Conservation (phyloP, 768 basidiomycete species). For the Panaeolus papilionaceus region DNA sequence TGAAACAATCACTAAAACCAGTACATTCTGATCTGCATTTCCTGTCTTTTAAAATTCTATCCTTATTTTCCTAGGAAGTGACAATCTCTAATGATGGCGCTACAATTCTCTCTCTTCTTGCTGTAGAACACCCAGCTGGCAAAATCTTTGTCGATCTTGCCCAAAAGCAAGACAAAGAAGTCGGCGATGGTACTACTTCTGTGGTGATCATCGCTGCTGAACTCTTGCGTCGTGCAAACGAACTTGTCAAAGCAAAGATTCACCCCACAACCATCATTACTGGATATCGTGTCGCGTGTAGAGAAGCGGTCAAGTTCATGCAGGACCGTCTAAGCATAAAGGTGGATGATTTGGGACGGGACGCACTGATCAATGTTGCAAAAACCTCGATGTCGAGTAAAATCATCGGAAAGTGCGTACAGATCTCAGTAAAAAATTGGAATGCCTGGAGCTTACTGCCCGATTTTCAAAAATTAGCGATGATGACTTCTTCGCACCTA, state of each 20-base stretch:
- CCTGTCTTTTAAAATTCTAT: conserved; percentile 18
- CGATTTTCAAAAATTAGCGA: conserved; percentile 59
- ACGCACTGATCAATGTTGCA: conserved; percentile 93
- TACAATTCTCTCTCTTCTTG: conserved; percentile 93
- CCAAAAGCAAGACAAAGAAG: conserved; percentile 99
- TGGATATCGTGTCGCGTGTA: conserved; percentile 95
- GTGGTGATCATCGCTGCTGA: conserved; percentile 99
- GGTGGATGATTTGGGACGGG: conserved; percentile 90
- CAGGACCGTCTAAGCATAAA: conserved; percentile 96
- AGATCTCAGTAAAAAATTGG: neutral
- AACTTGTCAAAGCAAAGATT: conserved; percentile 97
- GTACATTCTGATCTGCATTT: conserved; percentile 16
- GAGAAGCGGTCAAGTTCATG: conserved; percentile 97
- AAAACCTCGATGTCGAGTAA: conserved; percentile 99
- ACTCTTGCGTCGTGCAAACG: conserved; percentile 93
- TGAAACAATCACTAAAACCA: conserved; percentile 11
- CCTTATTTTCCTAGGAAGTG: conserved; percentile 72
- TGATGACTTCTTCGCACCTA: conserved; percentile 96
- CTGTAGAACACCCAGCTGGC: conserved; percentile 96
- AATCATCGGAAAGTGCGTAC: conserved; percentile 93
- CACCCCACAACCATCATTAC: conserved; percentile 99
- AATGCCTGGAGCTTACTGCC: neutral
- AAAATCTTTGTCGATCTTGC: conserved; percentile 98
- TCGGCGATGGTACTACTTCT: conserved; percentile 98
- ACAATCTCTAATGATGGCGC: conserved; percentile 99